Evolutionary conservation across 176 grass and related monocot genomes (phyloP).

Genomic region (Zea luxurians): DNA sequence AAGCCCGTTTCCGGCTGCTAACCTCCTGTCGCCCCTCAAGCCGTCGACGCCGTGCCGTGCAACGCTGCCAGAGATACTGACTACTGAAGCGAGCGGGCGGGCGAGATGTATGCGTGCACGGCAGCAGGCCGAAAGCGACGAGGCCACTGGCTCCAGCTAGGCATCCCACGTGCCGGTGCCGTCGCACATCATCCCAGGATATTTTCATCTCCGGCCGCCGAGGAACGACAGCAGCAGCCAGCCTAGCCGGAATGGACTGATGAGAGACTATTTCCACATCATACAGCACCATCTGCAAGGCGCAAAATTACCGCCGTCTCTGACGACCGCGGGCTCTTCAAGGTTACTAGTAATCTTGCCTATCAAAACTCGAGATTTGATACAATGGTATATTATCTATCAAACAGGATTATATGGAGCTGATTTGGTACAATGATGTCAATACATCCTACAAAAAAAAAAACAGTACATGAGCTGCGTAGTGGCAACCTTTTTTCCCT

Average conservation of each 20-base stretch:
- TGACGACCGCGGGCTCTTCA: slow-evolving; percentile 9
- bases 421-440: neutral
- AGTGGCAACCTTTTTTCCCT: neutral
- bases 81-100: neutral
- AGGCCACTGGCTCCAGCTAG: neutral
- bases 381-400: neutral
- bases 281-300: slow-evolving; percentile 8
- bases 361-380: too few species aligned
- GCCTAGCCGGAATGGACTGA: neutral
- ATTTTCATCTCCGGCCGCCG: neutral
- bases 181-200: neutral
- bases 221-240: neutral
- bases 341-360: neutral
- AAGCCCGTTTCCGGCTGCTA: neutral
- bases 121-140: slow-evolving; percentile 20
- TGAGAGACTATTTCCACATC: neutral
- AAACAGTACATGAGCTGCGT: neutral
- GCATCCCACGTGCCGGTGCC: neutral
- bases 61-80: neutral
- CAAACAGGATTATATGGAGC: neutral
- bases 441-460: neutral
- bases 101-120: neutral
- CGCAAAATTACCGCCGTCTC: neutral
- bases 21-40: neutral
- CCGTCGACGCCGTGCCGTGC: neutral